A percentile compares a stretch with the other conserved stretches of the same genome.
phyloP scores from a whole-genome alignment of 495 filamentous ascomycete species.

The Lindgomyces ingoldianus region DNA sequence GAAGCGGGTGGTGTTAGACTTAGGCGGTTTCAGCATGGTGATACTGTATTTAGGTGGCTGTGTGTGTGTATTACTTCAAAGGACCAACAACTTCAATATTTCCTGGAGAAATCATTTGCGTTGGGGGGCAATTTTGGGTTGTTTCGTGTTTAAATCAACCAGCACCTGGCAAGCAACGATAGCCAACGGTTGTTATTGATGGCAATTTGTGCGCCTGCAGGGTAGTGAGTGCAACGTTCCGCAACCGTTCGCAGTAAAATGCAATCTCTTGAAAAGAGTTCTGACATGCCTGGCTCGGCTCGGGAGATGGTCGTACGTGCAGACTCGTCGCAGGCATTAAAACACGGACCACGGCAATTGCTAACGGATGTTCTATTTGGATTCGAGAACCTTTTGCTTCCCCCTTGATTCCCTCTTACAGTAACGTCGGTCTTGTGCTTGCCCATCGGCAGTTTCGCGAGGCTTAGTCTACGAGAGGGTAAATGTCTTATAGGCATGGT shows the following conservation, averaged over 20 bases:
- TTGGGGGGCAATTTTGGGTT: not conserved
- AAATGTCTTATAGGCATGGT: too few species aligned
- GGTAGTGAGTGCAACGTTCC: constrained; percentile 9
- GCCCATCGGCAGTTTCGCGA: too few species aligned
- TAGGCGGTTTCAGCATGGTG: not conserved
- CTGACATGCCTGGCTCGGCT: constrained; percentile 22
- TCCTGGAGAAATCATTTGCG: not conserved
- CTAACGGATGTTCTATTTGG: too few species aligned
- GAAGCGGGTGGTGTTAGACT: too few species aligned
- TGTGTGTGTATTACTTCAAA: not conserved
- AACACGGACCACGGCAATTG: not conserved
- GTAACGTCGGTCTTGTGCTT: too few species aligned
- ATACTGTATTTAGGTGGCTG: not conserved
- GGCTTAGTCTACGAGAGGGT: too few species aligned
- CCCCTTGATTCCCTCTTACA: too few species aligned
- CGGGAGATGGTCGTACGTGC: constrained; percentile 1
- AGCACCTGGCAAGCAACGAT: not conserved
- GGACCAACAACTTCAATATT: not conserved
- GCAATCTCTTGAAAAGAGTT: constrained; percentile 11
- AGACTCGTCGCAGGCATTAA: not conserved
- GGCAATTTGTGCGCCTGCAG: constrained; percentile 9
- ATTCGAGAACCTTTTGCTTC: not conserved
- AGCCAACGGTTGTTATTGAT: not conserved
- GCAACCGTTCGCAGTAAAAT: not conserved
- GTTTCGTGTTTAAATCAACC: not conserved